Conservation (phyloP, 176 grass and related monocot genomes). For the Panicum miliaceum region DNA sequence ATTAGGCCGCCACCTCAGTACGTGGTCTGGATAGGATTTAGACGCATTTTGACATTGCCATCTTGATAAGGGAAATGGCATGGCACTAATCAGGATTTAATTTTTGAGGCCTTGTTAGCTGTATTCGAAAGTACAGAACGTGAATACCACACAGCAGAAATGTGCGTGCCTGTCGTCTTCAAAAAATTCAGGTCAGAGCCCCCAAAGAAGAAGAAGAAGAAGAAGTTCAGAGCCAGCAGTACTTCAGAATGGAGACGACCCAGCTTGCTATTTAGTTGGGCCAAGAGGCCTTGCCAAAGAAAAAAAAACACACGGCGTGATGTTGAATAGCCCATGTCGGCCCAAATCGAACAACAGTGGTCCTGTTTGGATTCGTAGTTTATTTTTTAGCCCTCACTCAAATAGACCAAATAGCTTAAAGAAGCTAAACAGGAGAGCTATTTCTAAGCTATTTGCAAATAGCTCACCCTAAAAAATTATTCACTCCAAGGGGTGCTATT, state of each 20-base stretch:
- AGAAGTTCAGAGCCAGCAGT: background rate
- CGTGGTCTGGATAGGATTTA: background rate
- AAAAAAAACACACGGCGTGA: background rate
- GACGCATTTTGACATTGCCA: background rate
- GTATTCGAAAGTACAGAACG: background rate
- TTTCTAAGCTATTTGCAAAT: too few relatives aligned
- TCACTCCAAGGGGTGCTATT: too few relatives aligned
- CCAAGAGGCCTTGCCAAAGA: background rate
- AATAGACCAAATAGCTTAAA: too few relatives aligned
- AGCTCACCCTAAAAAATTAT: too few relatives aligned
- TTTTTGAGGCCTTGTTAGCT: background rate
- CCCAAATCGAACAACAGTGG: too few relatives aligned
- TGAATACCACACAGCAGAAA: slow-evolving; percentile 1
- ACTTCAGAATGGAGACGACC: background rate
- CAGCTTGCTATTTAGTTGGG: background rate
- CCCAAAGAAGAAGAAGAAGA: too few relatives aligned
- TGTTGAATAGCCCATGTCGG: too few relatives aligned
- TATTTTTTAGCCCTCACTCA: too few relatives aligned
- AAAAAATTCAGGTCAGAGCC: background rate
- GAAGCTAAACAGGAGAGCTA: too few relatives aligned
- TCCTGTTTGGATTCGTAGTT: too few relatives aligned
- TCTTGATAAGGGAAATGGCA: background rate
- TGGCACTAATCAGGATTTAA: background rate
- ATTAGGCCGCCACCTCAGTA: background rate
- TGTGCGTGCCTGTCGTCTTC: background rate